Base-by-base conservation (phyloP, 108 stramenopile species). In the Nannochloropsis gaditana region DNA sequence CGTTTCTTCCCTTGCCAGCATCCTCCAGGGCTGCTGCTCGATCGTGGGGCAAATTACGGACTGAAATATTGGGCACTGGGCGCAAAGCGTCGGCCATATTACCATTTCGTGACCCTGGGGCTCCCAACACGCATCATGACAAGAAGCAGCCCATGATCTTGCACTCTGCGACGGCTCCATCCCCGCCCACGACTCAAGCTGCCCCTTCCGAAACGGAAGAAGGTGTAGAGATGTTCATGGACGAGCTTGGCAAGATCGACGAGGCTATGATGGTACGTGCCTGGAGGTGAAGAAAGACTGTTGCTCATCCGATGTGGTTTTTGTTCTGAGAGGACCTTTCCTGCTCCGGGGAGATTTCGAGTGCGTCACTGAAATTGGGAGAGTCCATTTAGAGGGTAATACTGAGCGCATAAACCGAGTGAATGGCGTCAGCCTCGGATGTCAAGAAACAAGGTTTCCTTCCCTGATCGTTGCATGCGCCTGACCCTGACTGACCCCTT, bases 11-110 rank as follows among this genome's bases (percentile, higher is more conserved):
- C 59, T 73, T 73, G 59, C 59, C 59, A n/a, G 59, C 59, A 3
- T 73, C 59, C 59, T 73, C 59, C 59, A 73, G n/a, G n/a, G 59
- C 59, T 3, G 59, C 59, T 15, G 59, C 59, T n/a, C 4, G 59
- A n/a, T 73, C 59, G n/a, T 73, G 59, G 59, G 59, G 59, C 59
- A 73, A 73, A n/a, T n/a, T 73, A n/a, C 59, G 59, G 59, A 73
- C 59, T n/a, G 19, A n/a, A 73, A n/a, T 73, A 73, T 73, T 73
- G 59, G 59, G 59, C 59, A 73, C 19, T n/a, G 59, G 59, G 19
- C 15, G 59, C 8, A 73, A 73, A n/a, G 19, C 59, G 59, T 15
- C 19, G 8, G 15, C 59, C 59, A 73, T n/a, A n/a, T 15, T 73
- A n/a, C 59, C n/a, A n/a, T n/a, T 15, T n/a, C 59, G 59, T 15